Base-by-base conservation (phyloP, 2,329 filamentous ascomycete genomes). In the Microcera coccophila region DNA sequence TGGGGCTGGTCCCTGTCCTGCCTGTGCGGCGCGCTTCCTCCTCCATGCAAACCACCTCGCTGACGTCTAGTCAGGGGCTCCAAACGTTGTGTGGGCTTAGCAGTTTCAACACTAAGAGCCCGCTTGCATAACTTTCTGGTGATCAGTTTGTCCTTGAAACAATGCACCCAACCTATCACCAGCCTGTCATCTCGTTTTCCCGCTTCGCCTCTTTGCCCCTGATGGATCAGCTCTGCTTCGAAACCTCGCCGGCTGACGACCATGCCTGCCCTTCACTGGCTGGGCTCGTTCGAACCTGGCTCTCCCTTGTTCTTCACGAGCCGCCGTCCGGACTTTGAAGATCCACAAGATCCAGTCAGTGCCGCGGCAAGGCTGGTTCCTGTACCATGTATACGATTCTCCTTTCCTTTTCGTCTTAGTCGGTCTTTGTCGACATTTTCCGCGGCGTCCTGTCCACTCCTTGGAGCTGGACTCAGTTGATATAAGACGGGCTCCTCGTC, bases 171-270 rank as follows among this genome's bases (percentile, higher is more conserved):
- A 47, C 62, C 61, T 65, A 64, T 64, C 62, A 64, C 47, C 42
- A 41, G 34, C 37, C 18, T 36, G 38, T 31, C 44, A 43, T 47
- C 39, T 46, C 48, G 41, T 45, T 44, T 55, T 44, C 17, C 37
- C 44, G 45, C 48, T 45, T 43, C 38, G 49, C 52, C 57, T 54
- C 56, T 56, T 53, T 49, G 45, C 50, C 58, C 58, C 57, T 61
- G 51, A 50, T 45, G 53, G 55, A 62, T 62, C 64, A 60, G 59
- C 57, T 52, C 60, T 63, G 63, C 66, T 54, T 68, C 67, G 62
- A 67, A 69, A 64, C 59, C 47, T 50, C 55, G 54, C 54, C 55
- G 54, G 45, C 34, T 41, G 33, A 45, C 43, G 36, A 41, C 42
- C 33, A 46, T 50, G 38, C 46, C 38, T 22, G 38, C 45, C 26